A percentile compares a stretch with the other conserved stretches of the same genome.
Evolutionary conservation across 805 yeast genomes (phyloP).

Genomic region (Hanseniaspora hatyaiensis): DNA sequence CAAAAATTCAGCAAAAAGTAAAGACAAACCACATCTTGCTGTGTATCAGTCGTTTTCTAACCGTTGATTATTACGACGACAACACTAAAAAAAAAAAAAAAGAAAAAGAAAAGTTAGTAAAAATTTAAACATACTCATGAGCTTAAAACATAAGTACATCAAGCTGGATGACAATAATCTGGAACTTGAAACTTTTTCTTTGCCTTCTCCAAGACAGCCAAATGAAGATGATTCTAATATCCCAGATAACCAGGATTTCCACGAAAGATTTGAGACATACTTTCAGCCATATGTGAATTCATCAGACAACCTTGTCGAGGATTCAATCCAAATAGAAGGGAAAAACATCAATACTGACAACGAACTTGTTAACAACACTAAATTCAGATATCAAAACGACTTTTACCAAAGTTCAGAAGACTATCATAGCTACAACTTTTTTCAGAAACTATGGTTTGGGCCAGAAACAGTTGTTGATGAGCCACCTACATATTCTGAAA

Average conservation of each 20-base stretch:
- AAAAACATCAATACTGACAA: background rate
- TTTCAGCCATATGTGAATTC: slow-evolving; percentile 1
- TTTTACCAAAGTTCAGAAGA: background rate
- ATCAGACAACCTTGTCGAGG: background rate
- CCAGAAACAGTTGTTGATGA: slow-evolving; percentile 40
- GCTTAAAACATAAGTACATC: slow-evolving; percentile 10
- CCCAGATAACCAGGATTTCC: slow-evolving; percentile 1
- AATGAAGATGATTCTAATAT: background rate
- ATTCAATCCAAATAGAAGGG: background rate
- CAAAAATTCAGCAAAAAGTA: no score
- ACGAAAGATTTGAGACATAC: slow-evolving; percentile 1
- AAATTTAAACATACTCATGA: no score
- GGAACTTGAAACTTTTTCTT: slow-evolving; percentile 11
- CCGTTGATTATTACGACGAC: no score
- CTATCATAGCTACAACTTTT: slow-evolving; percentile 18
- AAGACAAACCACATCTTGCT: no score
- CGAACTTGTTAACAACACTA: background rate
- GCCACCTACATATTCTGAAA: slow-evolving; percentile 34
- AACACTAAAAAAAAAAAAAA: background rate
- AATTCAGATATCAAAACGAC: background rate
- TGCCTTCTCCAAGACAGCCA: background rate
- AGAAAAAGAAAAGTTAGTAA: background rate
- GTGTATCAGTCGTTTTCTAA: no score
- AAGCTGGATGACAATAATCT: slow-evolving; percentile 12
- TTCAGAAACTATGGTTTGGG: slow-evolving; percentile 43